These are phyloP conservation scores for Schizothecium vesticola DNA, from an alignment of 495 filamentous ascomycete species.

Conservation along the genomic window DNA sequence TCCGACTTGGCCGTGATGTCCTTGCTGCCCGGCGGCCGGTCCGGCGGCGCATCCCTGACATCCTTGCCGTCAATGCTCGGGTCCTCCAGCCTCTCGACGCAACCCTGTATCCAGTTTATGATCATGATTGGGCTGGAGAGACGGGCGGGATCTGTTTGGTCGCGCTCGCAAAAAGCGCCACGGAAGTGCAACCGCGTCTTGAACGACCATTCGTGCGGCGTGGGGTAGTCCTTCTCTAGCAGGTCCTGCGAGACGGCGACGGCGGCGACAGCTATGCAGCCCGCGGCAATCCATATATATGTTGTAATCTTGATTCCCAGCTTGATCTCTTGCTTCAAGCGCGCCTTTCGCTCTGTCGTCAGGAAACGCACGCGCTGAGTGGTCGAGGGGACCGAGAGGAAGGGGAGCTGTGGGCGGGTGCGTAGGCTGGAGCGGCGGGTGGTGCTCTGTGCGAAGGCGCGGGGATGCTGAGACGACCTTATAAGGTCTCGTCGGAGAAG, in stretches of 20 bases:
- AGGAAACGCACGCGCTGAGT: conserved; percentile 62
- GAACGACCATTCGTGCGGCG: conserved; percentile 69
- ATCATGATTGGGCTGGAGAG: conserved; percentile 62
- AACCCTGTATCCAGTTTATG: conserved; percentile 46
- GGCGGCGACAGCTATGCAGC: conserved; percentile 48
- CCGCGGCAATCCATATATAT: conserved; percentile 50
- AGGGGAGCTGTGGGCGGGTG: conserved; percentile 71
- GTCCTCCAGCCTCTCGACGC: conserved; percentile 61
- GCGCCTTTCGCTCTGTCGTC: conserved; percentile 67
- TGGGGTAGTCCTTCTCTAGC: conserved; percentile 67
- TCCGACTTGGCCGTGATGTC: conserved; percentile 72
- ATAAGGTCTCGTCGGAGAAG: conserved; percentile 18
- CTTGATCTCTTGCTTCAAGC: conserved; percentile 59
- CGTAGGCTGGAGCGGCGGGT: conserved; percentile 14
- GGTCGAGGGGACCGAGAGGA: conserved; percentile 51
- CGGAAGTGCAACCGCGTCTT: conserved; percentile 55
- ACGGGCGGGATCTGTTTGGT: conserved; percentile 42
- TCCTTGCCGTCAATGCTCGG: conserved; percentile 60
- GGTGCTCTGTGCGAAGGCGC: conserved; percentile 26
- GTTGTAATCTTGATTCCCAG: conserved; percentile 55
- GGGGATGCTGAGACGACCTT: conserved; percentile 8
- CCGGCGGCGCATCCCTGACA: conserved; percentile 39
- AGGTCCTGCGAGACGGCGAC: conserved; percentile 60
- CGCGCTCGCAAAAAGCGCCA: conserved; percentile 52
- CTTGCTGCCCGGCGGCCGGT: conserved; percentile 27